Conservation (phyloP, 129 eudicot genomes). For the Kitagawia praeruptora region DNA sequence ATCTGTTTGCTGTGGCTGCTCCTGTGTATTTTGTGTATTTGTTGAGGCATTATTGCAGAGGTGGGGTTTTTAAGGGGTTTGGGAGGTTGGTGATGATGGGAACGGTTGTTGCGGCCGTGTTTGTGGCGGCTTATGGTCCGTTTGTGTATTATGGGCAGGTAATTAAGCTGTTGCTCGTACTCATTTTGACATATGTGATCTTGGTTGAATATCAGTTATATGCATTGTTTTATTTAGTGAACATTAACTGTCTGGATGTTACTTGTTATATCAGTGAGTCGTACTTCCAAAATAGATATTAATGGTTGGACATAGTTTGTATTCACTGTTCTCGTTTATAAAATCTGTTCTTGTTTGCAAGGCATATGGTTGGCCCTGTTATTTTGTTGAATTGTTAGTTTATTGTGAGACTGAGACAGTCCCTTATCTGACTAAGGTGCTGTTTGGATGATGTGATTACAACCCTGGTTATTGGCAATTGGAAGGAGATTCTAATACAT, state of each 20-base stretch:
- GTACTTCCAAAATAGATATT: neutral
- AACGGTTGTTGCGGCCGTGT: constrained; percentile 48
- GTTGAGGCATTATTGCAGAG: constrained; percentile 73
- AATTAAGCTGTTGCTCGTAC: neutral
- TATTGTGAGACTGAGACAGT: neutral
- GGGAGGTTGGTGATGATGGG: constrained; percentile 73
- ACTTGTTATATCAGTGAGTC: neutral
- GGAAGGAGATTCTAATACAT: too few species aligned
- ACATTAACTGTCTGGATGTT: neutral
- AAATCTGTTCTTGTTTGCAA: neutral
- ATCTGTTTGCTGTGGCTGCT: constrained; percentile 80
- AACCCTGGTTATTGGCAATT: too few species aligned
- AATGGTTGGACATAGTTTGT: neutral
- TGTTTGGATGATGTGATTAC: too few species aligned
- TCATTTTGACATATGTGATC: neutral
- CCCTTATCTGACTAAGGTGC: neutral
- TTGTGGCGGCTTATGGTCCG: constrained; percentile 79
- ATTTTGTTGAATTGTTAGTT: neutral
- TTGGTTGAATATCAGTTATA: neutral
- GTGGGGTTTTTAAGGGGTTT: constrained; percentile 62
- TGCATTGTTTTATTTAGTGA: neutral
- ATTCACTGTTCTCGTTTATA: neutral
- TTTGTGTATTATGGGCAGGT: constrained; percentile 83
- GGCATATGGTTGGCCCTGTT: neutral
- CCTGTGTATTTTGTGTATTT: constrained; percentile 88